Evolutionary conservation across 305 asterid species (phyloP).

Genomic region (Fraxinus albicans): DNA sequence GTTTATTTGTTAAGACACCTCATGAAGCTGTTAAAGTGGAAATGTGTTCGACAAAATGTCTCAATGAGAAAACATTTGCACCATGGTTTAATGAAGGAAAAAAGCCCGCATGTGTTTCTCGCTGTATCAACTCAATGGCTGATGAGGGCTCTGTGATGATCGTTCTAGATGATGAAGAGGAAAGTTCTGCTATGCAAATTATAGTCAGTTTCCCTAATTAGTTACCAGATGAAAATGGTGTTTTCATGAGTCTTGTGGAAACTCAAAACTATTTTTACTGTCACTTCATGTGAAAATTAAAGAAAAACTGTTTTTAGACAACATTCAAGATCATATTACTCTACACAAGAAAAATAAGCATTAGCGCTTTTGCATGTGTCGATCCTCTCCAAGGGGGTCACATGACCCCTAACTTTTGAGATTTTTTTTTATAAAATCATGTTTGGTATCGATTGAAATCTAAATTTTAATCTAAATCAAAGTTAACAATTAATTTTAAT

Average conservation of each 20-base stretch:
- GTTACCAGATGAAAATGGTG: too few relatives aligned
- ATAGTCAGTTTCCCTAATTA: constrained; percentile 21
- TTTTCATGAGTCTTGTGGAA: not conserved
- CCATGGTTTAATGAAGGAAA: constrained; percentile 6
- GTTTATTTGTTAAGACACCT: too few relatives aligned
- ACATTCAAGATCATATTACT: not conserved
- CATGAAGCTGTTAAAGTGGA: too few relatives aligned
- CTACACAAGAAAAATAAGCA: not conserved
- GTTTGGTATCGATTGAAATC: too few relatives aligned
- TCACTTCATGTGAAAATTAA: not conserved
- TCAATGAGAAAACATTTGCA: too few relatives aligned
- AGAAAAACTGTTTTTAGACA: not conserved
- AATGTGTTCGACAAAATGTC: too few relatives aligned
- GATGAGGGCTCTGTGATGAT: constrained; percentile 36
- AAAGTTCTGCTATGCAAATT: constrained; percentile 7
- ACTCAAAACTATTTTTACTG: not conserved
- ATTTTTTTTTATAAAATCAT: too few relatives aligned
- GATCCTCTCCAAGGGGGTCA: too few relatives aligned
- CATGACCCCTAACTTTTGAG: too few relatives aligned
- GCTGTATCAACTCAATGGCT: constrained; percentile 30
- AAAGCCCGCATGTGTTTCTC: constrained; percentile 22
- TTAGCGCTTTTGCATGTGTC: too few relatives aligned
- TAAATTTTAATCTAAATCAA: too few relatives aligned
- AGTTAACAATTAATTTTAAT: too few relatives aligned
- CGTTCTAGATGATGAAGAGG: constrained; percentile 6